These are phyloP conservation scores for Pseudocercospora vitis DNA, from an alignment of 2,329 filamentous ascomycete species.

Conservation along the genomic window DNA sequence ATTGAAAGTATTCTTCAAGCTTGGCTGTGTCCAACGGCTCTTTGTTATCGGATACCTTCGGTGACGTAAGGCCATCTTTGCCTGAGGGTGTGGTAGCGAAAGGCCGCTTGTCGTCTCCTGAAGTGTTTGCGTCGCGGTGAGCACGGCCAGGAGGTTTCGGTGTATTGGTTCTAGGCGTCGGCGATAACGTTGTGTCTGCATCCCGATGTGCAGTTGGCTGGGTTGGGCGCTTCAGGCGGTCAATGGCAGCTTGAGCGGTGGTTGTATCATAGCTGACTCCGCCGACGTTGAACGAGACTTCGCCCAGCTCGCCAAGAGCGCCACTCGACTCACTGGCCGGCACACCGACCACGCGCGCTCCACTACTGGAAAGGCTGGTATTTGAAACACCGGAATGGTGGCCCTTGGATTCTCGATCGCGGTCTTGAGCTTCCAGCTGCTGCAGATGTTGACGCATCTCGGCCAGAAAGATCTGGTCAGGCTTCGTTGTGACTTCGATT, in stretches of 20 bases:
- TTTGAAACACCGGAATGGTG: constrained; percentile 21
- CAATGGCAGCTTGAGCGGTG: constrained; percentile 36
- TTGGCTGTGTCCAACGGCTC: constrained; percentile 54
- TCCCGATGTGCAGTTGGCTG: constrained; percentile 6
- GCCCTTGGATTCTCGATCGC: constrained; percentile 48
- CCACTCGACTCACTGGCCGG: constrained; percentile 41
- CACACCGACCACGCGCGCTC: constrained; percentile 25
- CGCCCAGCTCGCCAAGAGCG: constrained; percentile 36
- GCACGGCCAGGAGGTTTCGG: constrained; percentile 22
- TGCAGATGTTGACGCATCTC: constrained; percentile 61
- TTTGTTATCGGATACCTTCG: constrained; percentile 40
- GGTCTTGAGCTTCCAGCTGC: constrained; percentile 68
- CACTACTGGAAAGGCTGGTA: constrained; percentile 25
- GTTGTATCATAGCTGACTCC: constrained; percentile 68
- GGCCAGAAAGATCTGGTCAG: constrained; percentile 38
- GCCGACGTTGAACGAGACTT: constrained; percentile 79
- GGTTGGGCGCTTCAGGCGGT: constrained; percentile 33
- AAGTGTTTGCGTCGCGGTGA: constrained; percentile 15
- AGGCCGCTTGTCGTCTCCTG: neutral
- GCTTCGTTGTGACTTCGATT: constrained; percentile 38
- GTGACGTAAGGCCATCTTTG: constrained; percentile 1
- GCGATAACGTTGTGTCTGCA: constrained; percentile 12
- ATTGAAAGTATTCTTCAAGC: constrained; percentile 60
- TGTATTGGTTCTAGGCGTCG: constrained; percentile 18
- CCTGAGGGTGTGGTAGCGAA: constrained; percentile 11